phyloP scores from a whole-genome alignment of 192 early-diverging fungal genomes.

The Linnemannia elongata region DNA sequence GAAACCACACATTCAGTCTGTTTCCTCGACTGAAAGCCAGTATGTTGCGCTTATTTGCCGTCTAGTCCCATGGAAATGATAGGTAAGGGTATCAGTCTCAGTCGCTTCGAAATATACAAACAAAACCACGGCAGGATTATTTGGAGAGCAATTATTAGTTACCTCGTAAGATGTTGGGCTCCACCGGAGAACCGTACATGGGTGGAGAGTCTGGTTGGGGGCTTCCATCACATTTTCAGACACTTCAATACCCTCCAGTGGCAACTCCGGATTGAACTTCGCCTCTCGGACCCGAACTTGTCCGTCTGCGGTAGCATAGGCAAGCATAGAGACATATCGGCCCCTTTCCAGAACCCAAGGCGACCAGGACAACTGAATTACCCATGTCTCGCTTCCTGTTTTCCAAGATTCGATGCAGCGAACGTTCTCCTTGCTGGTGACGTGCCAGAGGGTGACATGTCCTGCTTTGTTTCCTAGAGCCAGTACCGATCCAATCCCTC shows the following conservation, averaged over 20 bases:
- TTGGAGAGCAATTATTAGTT: neutral
- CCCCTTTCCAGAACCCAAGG: slow-evolving; percentile 31
- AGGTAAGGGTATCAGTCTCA: neutral
- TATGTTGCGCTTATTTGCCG: neutral
- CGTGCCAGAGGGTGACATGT: slow-evolving; percentile 39
- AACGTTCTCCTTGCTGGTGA: slow-evolving; percentile 20
- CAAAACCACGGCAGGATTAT: neutral
- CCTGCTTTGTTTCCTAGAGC: slow-evolving; percentile 46
- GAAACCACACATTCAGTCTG: slow-evolving; percentile 30
- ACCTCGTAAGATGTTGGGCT: slow-evolving; percentile 19
- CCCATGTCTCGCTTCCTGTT: slow-evolving; percentile 19
- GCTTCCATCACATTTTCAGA: slow-evolving; percentile 9
- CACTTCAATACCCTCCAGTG: slow-evolving; percentile 18
- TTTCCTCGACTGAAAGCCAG: slow-evolving; percentile 47
- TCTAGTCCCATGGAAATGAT: neutral
- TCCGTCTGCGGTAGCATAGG: slow-evolving; percentile 38
- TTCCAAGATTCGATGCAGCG: slow-evolving; percentile 28
- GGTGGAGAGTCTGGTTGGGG: slow-evolving; percentile 5
- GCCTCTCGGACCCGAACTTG: slow-evolving; percentile 21
- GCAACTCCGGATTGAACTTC: slow-evolving; percentile 10
- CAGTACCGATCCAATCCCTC: slow-evolving; percentile 35
- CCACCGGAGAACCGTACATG: slow-evolving; percentile 39
- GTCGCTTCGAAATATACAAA: neutral
- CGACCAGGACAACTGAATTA: slow-evolving; percentile 37
- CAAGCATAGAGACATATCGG: slow-evolving; percentile 26